Conservation (phyloP, 106 monocot genomes). For the Gastrodia elata region DNA sequence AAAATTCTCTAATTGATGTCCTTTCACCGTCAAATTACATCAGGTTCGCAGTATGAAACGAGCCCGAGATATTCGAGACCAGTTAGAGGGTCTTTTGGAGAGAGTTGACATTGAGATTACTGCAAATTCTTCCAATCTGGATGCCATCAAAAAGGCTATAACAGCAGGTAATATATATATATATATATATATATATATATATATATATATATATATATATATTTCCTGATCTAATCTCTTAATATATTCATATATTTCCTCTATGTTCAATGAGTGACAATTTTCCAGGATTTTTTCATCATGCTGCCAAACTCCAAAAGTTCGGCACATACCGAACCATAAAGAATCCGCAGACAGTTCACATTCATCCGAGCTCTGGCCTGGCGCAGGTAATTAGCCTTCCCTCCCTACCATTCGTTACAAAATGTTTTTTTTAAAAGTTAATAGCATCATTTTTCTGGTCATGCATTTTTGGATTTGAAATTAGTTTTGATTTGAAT, state of each 20-base stretch:
- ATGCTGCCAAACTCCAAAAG: conserved; percentile 78
- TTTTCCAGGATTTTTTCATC: conserved; percentile 77
- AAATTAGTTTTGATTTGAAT: not conserved
- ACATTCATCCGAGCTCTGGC: conserved; percentile 93
- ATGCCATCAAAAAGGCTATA: conserved; percentile 80
- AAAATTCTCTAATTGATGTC: not conserved
- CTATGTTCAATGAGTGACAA: not conserved
- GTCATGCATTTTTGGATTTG: not conserved
- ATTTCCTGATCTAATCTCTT: not conserved
- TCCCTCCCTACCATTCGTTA: not conserved
- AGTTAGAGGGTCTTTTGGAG: conserved; percentile 85
- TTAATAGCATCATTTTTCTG: not conserved
- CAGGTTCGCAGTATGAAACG: conserved; percentile 96
- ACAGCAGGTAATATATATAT: no score
- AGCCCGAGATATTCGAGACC: conserved; percentile 77
- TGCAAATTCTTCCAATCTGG: conserved; percentile 54
- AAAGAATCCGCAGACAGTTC: conserved; percentile 87
- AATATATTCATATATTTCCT: not conserved
- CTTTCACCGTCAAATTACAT: not conserved
- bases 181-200: no score
- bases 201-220: no score
- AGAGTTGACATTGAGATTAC: conserved; percentile 83
- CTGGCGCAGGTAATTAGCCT: conserved; percentile 54
- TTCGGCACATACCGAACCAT: conserved; percentile 69
- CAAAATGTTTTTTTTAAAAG: not conserved